Evolutionary conservation across 495 filamentous ascomycete genomes (phyloP).

Genomic region (Penicillium verhagenii): DNA sequence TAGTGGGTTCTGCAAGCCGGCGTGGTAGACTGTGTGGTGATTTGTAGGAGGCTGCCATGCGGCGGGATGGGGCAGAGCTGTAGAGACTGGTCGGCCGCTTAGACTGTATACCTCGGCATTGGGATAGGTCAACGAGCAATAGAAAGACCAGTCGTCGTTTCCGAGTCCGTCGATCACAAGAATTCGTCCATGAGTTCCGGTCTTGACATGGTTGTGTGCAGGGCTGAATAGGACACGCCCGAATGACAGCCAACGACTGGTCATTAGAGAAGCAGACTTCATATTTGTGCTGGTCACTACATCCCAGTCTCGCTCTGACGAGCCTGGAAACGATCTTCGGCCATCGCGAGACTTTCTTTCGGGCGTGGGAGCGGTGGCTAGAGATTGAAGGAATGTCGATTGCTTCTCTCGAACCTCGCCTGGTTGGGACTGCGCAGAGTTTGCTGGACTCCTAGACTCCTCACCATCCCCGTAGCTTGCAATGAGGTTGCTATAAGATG

Average conservation of each 20-base stretch:
- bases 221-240: constrained; percentile 94
- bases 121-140: constrained; percentile 89
- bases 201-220: constrained; percentile 74
- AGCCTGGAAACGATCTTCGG: constrained; percentile 44
- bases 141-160: constrained; percentile 96
- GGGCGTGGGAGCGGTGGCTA: constrained; percentile 26
- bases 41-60: constrained; percentile 68
- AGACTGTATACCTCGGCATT: constrained; percentile 80
- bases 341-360: constrained; percentile 34
- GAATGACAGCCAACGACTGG: constrained; percentile 87
- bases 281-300: constrained; percentile 77
- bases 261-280: constrained; percentile 74
- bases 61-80: constrained; percentile 36
- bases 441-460: constrained; percentile 3
- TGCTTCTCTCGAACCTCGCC: constrained; percentile 24
- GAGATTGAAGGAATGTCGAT: constrained; percentile 30
- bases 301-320: constrained; percentile 56
- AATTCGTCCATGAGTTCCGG: constrained; percentile 59
- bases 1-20: constrained; percentile 64
- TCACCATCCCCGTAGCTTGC: constrained; percentile 30
- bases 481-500: constrained; percentile 41
- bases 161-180: constrained; percentile 91
- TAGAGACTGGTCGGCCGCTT: constrained; percentile 33
- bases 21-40: constrained; percentile 79
- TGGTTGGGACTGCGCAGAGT: constrained; percentile 1